Evolutionary conservation across 78 protist species (phyloP), one percentile per base, ranked within the genome.

Genomic region (Polysphondylium violaceum): DNA sequence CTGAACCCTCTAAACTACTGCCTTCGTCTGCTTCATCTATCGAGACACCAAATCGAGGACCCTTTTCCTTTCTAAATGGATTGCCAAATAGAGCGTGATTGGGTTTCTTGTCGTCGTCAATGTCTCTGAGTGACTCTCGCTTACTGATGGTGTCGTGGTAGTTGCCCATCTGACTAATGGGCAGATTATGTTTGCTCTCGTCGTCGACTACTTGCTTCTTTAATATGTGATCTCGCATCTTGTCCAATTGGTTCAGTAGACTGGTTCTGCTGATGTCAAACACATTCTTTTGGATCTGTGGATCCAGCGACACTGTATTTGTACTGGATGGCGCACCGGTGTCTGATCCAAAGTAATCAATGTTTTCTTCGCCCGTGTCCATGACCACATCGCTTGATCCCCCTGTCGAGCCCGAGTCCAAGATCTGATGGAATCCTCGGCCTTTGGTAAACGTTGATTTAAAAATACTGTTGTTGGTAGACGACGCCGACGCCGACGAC

Each of bases 11-110:
- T 3, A 27, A 2, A 27, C 0, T 16, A 16, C 63, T 63, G 51
- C 78, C 63, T 16, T 50, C 63, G 33, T 87, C 93, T 14, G 93
- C 93, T 43, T 87, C 93, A 67, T 87, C 93, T 41, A 87, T 87
- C 25, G 93, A 75, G 35, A 87, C 59, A 17, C 63, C 78, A 14
- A 53, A 35, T 44, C 79, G 36, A 23, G 41, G 38, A 16, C 78
- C 87, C 47, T 91, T 91, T 23, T 90, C 94, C 31, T 67, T 76
- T 68, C 95, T 76, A 86, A 65, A 91, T 1, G 95, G 95, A 56
- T 91, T 91, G 50, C 95, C 95, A 64, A 91, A 91, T 5, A 79
- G 21, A 1, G 88, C 78, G 19, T 41, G 67, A 33, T 77, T 77
- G 23, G 74, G 75, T 51, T 73, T 73, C 50, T 43, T 67, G 23